Evolutionary conservation across 116 monocot genomes (phyloP), one percentile per base, ranked within the genome.

Genomic region (Posidonia oceanica): DNA sequence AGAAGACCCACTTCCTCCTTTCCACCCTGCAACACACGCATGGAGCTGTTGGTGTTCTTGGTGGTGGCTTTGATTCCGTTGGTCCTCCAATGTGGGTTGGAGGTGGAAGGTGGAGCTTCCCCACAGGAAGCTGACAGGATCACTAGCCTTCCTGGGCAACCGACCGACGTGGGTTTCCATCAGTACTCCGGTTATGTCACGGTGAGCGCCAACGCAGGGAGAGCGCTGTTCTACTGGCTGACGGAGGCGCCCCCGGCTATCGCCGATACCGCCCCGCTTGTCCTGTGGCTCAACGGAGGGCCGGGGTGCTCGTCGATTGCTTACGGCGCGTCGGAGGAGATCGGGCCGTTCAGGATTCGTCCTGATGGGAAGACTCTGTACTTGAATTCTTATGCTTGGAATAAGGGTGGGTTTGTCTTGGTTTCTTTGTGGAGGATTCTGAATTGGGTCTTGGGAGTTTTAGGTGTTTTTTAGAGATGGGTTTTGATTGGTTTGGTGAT

Each of bases 321-420:
- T 14, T 79, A 70, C 64, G 79, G 79, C 7, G 74, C 69, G 39
- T 64, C 74, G 56, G 74, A 79, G 64, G 79, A 79, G 70, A 21
- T 79, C 58, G 79, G 78, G 7, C 78, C 78, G 5, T 78, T 78
- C 71, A 5, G 67, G 67, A 84, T 91, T 60, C 59, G 68, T 4
- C 18, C 80, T 36, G 87, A 89, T 52, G 96, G 89, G 56, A 75
- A 41, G 60, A 85, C 79, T 3, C 85, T 97, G 39, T 83, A 63
- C 68, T 6, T 73, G 22, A 97, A 97, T 59, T 66, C 75, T 5
- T 81, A 85, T 68, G 70, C 96, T 10, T 97, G 92, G 96, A 91
- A 92, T 65, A 82, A 64, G 3, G 88, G 91, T 88, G 52, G 22
- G 48, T 52, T 0, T 29, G 29, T 29, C 29, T 29, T 20, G n/a